A percentile compares a stretch with the other conserved stretches of the same genome.
Conservation (phyloP, 768 basidiomycete species). For the Dacryopinax primogenitus region DNA sequence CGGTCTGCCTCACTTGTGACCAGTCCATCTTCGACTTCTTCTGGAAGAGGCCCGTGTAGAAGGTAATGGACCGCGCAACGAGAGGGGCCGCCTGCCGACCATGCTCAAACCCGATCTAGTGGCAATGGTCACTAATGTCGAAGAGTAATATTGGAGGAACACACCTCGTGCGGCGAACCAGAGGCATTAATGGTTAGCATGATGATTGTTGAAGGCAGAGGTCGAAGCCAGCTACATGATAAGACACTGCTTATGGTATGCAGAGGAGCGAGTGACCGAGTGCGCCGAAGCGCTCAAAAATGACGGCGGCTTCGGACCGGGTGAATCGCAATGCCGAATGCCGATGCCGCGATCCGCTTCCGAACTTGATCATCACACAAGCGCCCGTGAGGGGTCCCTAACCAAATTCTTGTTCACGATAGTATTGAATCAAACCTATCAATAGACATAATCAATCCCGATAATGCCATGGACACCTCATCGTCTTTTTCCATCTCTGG, state of each 20-base stretch:
- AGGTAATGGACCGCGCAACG: slow-evolving; percentile 25
- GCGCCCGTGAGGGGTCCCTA: background rate
- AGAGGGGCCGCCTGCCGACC: slow-evolving; percentile 23
- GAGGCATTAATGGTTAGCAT: background rate
- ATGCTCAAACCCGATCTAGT: slow-evolving; percentile 26
- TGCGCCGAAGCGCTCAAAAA: background rate
- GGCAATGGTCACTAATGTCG: background rate
- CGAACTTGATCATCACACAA: background rate
- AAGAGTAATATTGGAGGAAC: background rate
- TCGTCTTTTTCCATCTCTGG: background rate
- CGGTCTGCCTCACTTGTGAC: slow-evolving; percentile 24
- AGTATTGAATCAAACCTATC: background rate
- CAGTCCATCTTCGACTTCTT: slow-evolving; percentile 27
- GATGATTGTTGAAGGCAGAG: background rate
- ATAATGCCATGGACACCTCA: background rate
- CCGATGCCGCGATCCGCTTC: slow-evolving; percentile 8
- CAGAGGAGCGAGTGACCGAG: background rate
- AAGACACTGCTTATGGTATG: background rate
- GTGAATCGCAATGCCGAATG: background rate
- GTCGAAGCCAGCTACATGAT: background rate
- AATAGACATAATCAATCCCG: background rate
- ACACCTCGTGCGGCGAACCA: slow-evolving; percentile 16
- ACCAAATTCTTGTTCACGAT: background rate
- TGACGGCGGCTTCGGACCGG: slow-evolving; percentile 7
- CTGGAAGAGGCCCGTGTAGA: slow-evolving; percentile 27